Conservation (phyloP, 805 yeast species). For the Kodamaea leandrae region DNA sequence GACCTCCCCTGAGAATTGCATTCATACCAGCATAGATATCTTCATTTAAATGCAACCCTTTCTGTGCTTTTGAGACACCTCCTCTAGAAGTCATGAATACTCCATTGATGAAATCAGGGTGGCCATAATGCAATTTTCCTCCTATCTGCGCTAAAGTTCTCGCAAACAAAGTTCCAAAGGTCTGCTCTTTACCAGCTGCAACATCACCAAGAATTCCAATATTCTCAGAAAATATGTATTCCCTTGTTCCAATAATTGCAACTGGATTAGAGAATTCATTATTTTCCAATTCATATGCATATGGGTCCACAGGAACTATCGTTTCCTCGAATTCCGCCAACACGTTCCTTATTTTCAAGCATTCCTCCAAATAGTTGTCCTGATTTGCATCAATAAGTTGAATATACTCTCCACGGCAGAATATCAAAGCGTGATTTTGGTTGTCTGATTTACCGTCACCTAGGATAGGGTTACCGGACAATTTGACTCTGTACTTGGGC, state of each 20-base stretch:
- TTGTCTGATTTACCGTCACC: constrained; percentile 88
- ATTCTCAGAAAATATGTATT: constrained; percentile 79
- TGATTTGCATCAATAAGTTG: constrained; percentile 84
- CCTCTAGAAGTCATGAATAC: constrained; percentile 82
- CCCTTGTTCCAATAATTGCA: constrained; percentile 82
- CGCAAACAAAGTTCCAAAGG: constrained; percentile 81
- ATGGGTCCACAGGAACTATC: constrained; percentile 15
- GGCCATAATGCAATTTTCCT: constrained; percentile 83
- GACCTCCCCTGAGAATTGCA: constrained; percentile 75
- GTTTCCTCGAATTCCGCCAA: constrained; percentile 74
- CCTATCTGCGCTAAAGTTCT: constrained; percentile 80
- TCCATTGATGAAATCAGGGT: constrained; percentile 77
- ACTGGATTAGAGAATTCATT: constrained; percentile 49
- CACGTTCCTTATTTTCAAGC: constrained; percentile 71
- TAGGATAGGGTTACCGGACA: constrained; percentile 78
- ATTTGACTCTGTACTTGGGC: constrained; percentile 53
- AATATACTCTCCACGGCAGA: constrained; percentile 76
- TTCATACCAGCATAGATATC: constrained; percentile 87
- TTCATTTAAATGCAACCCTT: constrained; percentile 78
- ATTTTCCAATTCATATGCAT: constrained; percentile 14
- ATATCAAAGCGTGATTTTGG: constrained; percentile 72
- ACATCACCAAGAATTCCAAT: constrained; percentile 80
- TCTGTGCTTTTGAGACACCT: constrained; percentile 83
- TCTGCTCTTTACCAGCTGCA: constrained; percentile 87
- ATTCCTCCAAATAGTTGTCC: constrained; percentile 78